Evolutionary conservation across 73 alveolate species (phyloP).

Genomic region (Tetrahymena elliotti): DNA sequence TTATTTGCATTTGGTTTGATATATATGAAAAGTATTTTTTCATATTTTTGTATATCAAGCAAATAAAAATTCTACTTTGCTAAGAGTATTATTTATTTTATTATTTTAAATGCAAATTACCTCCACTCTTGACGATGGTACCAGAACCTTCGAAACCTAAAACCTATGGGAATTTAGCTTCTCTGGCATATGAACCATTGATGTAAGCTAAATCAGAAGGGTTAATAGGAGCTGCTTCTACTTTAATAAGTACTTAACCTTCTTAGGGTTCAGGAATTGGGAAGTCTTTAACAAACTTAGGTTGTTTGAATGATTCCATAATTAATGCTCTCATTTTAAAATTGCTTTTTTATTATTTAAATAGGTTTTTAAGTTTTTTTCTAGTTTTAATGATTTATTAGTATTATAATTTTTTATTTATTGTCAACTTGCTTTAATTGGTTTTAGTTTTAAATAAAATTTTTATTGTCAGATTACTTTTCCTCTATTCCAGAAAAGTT

Average conservation of each 20-base stretch:
- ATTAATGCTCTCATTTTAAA: background rate
- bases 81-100: too few species aligned
- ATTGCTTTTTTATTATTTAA: background rate
- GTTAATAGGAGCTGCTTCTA: slow-evolving; percentile 66
- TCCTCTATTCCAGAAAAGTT: background rate
- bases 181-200: slow-evolving; percentile 40
- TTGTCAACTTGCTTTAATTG: background rate
- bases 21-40: too few species aligned
- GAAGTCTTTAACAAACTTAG: background rate
- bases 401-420: background rate
- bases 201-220: slow-evolving; percentile 52
- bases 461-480: background rate
- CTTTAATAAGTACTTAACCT: slow-evolving; percentile 65
- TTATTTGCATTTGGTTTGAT: background rate
- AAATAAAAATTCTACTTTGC: background rate
- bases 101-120: slow-evolving; percentile 4
- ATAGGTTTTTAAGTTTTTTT: background rate
- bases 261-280: slow-evolving; percentile 48
- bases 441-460: background rate
- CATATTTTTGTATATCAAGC: background rate
- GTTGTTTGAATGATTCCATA: background rate
- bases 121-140: slow-evolving; percentile 66
- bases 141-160: slow-evolving; percentile 83
- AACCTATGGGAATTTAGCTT: slow-evolving; percentile 43
- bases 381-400: background rate